Base-by-base conservation (phyloP, 305 asterid species). In the Fraxinus nigra region DNA sequence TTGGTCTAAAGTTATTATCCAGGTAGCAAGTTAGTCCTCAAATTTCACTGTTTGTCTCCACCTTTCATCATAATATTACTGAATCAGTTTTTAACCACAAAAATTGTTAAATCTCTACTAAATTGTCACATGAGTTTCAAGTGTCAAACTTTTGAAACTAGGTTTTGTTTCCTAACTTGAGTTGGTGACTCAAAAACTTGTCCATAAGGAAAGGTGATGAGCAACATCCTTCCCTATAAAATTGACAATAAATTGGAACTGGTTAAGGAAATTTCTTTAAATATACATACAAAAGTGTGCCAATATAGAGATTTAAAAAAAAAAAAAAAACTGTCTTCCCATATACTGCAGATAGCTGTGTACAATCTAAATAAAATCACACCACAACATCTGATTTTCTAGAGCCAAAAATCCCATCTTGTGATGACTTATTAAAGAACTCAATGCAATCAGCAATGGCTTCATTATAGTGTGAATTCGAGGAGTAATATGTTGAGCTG, bases 391-490 rank as follows among this genome's bases (percentile, higher is more conserved):
- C 92, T 0, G 95, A 89, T 5, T 84, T 88, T 56, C 86, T 78
- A 69, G 69, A 85, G 54, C 85, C 75, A 69, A 86, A 88, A 2
- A 76, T 78, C 22, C 79, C 79, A 24, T 85, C 74, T 26, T 90
- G 78, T 82, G 92, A 86, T 0, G 94, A 89, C 84, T 87, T 90
- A 46, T 93, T 93, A 76, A 93, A 90, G 84, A 93, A 93, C 92
- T 93, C 98, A 76, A 92, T 93, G 82, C 98, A 92, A 81, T 93
- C 98, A 5, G 95, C 89, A 81, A 93, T 89, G 76, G 98, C 98
- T 86, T 92, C 98, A 48, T 83, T 89, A 48, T 93, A 90, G 78
- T 93, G 95, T 2, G 97, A 88, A 65, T 82, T 85, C 18, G 91
- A 81, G 9, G 93, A 88, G 76, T 91, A 86, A 85, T 92, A 89